phyloP scores from a whole-genome alignment of 2,329 filamentous ascomycete genomes.

The Mycosphaerella arachidis region DNA sequence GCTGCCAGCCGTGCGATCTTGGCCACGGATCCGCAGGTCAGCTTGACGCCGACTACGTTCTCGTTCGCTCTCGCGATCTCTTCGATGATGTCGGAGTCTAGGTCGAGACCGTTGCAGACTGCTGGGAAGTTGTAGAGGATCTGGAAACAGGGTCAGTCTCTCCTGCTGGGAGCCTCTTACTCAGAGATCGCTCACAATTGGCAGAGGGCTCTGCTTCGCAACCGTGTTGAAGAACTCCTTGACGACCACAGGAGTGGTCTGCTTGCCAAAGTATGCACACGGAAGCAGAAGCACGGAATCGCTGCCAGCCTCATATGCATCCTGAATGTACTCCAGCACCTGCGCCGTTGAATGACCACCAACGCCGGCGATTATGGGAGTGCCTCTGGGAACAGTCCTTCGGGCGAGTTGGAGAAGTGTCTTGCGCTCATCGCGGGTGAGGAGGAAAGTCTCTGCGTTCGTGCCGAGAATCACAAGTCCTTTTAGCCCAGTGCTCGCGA shows the following conservation, averaged over 20 bases:
- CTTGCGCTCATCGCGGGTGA: slow-evolving; percentile 47
- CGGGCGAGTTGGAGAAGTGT: slow-evolving; percentile 55
- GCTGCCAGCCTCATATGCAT: slow-evolving; percentile 57
- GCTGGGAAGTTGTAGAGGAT: slow-evolving; percentile 66
- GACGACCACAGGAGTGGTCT: slow-evolving; percentile 54
- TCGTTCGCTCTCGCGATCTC: slow-evolving; percentile 48
- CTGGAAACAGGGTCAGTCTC: neutral
- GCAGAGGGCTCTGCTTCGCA: slow-evolving; percentile 49
- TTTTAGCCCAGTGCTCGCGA: slow-evolving; percentile 33
- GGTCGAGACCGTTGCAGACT: slow-evolving; percentile 63
- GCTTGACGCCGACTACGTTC: slow-evolving; percentile 61
- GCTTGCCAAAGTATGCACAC: slow-evolving; percentile 61
- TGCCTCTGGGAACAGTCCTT: slow-evolving; percentile 48
- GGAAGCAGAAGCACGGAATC: slow-evolving; percentile 60
- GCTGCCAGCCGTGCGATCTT: slow-evolving; percentile 56
- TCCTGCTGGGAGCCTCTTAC: neutral
- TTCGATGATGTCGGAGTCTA: slow-evolving; percentile 60
- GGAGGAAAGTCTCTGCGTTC: slow-evolving; percentile 40
- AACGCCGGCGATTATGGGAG: slow-evolving; percentile 60
- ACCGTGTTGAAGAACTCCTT: slow-evolving; percentile 58
- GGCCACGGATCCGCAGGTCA: slow-evolving; percentile 60
- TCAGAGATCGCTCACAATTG: slow-evolving; percentile 35
- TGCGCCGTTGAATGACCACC: slow-evolving; percentile 62
- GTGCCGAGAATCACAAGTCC: slow-evolving; percentile 41
- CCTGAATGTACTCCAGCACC: slow-evolving; percentile 55